Conservation (phyloP, 1,139 yeast species). For the Suhomyces atakaporum region DNA sequence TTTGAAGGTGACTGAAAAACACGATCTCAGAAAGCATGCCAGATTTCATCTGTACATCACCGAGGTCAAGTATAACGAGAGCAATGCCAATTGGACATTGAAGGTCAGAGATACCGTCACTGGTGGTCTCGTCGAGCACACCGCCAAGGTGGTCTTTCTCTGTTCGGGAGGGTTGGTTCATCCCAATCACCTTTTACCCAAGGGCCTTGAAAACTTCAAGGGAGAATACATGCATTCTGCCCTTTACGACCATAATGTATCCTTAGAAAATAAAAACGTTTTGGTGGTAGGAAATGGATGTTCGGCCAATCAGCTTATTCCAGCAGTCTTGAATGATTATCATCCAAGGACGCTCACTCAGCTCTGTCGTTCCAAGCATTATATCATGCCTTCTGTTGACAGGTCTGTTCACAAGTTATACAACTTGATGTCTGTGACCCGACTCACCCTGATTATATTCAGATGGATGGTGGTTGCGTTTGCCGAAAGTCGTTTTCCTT, state of each 20-base stretch:
- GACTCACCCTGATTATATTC: slow-evolving; percentile 29
- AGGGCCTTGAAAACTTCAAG: slow-evolving; percentile 44
- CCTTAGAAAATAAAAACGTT: slow-evolving; percentile 28
- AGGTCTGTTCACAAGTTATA: slow-evolving; percentile 23
- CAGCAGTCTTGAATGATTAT: slow-evolving; percentile 31
- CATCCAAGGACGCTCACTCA: slow-evolving; percentile 36
- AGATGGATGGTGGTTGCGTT: slow-evolving; percentile 30
- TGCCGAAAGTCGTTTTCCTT: slow-evolving; percentile 41
- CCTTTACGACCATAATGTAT: slow-evolving; percentile 45
- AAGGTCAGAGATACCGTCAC: slow-evolving; percentile 34
- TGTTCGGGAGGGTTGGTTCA: slow-evolving; percentile 44
- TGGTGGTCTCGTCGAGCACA: slow-evolving; percentile 29
- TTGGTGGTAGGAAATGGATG: slow-evolving; percentile 29
- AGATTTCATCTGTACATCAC: slow-evolving; percentile 34
- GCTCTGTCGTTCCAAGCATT: slow-evolving; percentile 40
- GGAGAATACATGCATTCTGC: slow-evolving; percentile 53
- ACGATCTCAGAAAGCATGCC: slow-evolving; percentile 32
- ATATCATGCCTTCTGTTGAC: slow-evolving; percentile 45
- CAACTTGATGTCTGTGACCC: slow-evolving; percentile 26
- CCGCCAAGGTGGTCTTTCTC: slow-evolving; percentile 32
- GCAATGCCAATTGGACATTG: slow-evolving; percentile 39
- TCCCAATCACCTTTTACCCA: slow-evolving; percentile 32
- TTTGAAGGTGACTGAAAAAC: slow-evolving; percentile 38
- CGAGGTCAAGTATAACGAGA: slow-evolving; percentile 33
- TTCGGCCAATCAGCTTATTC: slow-evolving; percentile 26